Evolutionary conservation across 257 asterid genomes (phyloP).

Genomic region (Solanum pennellii): DNA sequence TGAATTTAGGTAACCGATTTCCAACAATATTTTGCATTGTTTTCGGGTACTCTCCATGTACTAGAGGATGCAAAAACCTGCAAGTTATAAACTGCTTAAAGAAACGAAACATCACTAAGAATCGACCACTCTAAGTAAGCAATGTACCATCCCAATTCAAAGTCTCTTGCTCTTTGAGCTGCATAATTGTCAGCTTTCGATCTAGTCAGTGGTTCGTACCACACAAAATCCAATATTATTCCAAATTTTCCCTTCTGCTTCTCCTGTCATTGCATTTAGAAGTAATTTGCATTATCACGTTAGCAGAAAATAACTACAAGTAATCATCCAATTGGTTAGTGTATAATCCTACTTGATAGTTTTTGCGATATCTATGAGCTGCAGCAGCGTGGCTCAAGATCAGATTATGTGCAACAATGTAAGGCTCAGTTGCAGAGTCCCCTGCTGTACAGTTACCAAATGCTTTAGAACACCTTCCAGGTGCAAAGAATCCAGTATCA

Average conservation of each 20-base stretch:
- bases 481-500: constrained; percentile 39
- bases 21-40: constrained; percentile 49
- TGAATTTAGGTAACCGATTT: constrained; percentile 39
- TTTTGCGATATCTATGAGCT: constrained; percentile 50
- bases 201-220: constrained; percentile 49
- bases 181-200: constrained; percentile 38
- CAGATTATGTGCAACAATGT: constrained; percentile 73
- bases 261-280: constrained; percentile 23
- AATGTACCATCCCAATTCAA: constrained; percentile 88
- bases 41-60: constrained; percentile 72
- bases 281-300: no score
- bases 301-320: no score
- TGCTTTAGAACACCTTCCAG: constrained; percentile 60
- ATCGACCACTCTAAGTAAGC: constrained; percentile 8
- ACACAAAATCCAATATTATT: constrained; percentile 55
- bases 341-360: constrained; percentile 40
- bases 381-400: constrained; percentile 68
- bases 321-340: no score
- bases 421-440: constrained; percentile 89
- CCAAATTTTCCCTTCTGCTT: constrained; percentile 81
- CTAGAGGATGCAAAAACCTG: constrained; percentile 63
- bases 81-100: background rate
- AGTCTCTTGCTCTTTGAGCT: constrained; percentile 85
- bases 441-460: constrained; percentile 65
- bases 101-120: constrained; percentile 22